Conservation (phyloP, 371 early-diverging fungal genomes). For the Apophysomyces sp. region DNA sequence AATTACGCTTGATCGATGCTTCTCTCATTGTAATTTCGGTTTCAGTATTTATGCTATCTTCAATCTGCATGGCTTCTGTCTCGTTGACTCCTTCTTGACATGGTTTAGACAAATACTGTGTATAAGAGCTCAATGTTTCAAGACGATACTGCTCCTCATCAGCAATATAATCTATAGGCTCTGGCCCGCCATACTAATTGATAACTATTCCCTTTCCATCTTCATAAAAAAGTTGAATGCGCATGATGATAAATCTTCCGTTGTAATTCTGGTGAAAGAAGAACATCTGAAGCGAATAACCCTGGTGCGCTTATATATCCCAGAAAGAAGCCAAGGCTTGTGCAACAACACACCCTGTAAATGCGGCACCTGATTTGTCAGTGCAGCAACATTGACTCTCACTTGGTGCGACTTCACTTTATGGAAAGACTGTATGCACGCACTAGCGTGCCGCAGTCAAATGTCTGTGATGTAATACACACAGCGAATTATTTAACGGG, state of each 20-base stretch:
- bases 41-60: too few species aligned
- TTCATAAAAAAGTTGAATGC: neutral
- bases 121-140: neutral
- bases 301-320: neutral
- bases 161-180: slow-evolving; percentile 1
- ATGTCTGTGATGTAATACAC: too few species aligned
- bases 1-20: too few species aligned
- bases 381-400: neutral
- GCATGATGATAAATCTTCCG: neutral
- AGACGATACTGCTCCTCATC: neutral
- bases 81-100: too few species aligned
- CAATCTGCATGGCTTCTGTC: too few species aligned
- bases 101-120: too few species aligned
- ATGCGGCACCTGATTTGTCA: slow-evolving; percentile 1
- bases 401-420: too few species aligned
- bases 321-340: too few species aligned
- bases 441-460: too few species aligned
- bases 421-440: too few species aligned
- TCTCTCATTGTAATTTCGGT: too few species aligned
- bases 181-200: neutral
- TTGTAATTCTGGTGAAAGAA: slow-evolving; percentile 1
- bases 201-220: neutral
- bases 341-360: neutral
- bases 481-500: too few species aligned
- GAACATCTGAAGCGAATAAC: neutral